Percentiles rank a stretch among this genome's conserved stretches.
Conservation (phyloP, 2,329 filamentous ascomycete species). For the Fusarium nurragi region DNA sequence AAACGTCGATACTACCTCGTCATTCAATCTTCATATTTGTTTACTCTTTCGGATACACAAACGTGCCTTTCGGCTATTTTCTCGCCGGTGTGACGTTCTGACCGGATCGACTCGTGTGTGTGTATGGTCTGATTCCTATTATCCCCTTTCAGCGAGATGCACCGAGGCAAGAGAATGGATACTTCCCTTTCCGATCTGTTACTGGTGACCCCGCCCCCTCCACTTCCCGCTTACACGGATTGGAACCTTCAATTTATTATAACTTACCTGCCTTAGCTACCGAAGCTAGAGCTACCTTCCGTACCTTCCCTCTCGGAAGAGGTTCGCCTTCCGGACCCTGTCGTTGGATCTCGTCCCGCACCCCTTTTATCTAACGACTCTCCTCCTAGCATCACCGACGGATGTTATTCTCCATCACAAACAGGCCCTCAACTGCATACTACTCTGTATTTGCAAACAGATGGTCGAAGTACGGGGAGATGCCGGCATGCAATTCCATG, state of each 20-base stretch:
- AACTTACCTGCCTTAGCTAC: slow-evolving; percentile 8
- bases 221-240: slow-evolving; percentile 28
- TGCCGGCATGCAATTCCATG: slow-evolving; percentile 15
- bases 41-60: neutral
- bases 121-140: slow-evolving; percentile 39
- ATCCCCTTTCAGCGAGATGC: slow-evolving; percentile 43
- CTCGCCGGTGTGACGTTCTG: slow-evolving; percentile 6
- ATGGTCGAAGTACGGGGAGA: slow-evolving; percentile 26
- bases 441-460: slow-evolving; percentile 17
- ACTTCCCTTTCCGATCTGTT: slow-evolving; percentile 42
- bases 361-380: slow-evolving; percentile 20
- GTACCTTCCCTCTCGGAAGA: slow-evolving; percentile 25
- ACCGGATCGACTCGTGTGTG: slow-evolving; percentile 16
- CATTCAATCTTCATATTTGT: neutral
- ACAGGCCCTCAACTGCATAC: slow-evolving; percentile 5
- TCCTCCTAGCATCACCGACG: neutral
- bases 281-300: neutral
- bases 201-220: slow-evolving; percentile 29
- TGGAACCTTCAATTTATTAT: slow-evolving; percentile 11
- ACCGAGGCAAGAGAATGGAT: slow-evolving; percentile 33
- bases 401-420: slow-evolving; percentile 11
- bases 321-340: slow-evolving; percentile 19
- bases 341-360: slow-evolving; percentile 18
- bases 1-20: neutral
- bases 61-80: neutral